A percentile compares a stretch with the other conserved stretches of the same genome.
phyloP scores from a whole-genome alignment of 805 yeast genomes.

The Myxozyma neglecta region DNA sequence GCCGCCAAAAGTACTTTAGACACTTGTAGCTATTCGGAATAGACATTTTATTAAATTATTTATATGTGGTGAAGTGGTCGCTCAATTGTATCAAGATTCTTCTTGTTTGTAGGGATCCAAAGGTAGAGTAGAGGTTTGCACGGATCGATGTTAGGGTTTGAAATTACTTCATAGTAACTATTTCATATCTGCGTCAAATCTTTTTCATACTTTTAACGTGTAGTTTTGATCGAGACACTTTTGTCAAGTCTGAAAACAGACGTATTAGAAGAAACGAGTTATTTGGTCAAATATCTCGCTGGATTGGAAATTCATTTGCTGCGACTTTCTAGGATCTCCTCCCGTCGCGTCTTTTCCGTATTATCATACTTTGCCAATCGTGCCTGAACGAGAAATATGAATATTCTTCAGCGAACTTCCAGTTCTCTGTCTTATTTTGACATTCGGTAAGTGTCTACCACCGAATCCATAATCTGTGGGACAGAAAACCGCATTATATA shows the following conservation, averaged over 20 bases:
- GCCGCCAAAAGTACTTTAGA: not conserved
- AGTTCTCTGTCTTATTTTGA: slow-evolving; percentile 47
- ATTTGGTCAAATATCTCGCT: not conserved
- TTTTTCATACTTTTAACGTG: too few relatives aligned
- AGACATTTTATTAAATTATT: too few relatives aligned
- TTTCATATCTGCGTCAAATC: too few relatives aligned
- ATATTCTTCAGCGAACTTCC: slow-evolving; percentile 35
- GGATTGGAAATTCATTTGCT: not conserved
- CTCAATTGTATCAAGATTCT: not conserved
- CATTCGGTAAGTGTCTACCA: slow-evolving; percentile 37
- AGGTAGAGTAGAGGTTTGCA: too few relatives aligned
- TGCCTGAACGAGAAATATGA: slow-evolving; percentile 21
- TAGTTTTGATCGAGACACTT: too few relatives aligned
- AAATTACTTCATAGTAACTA: too few relatives aligned
- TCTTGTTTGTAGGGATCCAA: not conserved
- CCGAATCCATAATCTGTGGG: too few relatives aligned
- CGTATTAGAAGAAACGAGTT: not conserved
- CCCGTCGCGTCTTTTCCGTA: not conserved
- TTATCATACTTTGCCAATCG: not conserved
- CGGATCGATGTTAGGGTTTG: too few relatives aligned
- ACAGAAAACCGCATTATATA: too few relatives aligned
- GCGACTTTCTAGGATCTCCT: not conserved
- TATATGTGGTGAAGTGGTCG: too few relatives aligned
- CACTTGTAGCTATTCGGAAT: too few relatives aligned
- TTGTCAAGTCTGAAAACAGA: too few relatives aligned